These are phyloP conservation scores for Albifimbria verrucaria DNA, from an alignment of 2,329 filamentous ascomycete species.

Conservation along the genomic window DNA sequence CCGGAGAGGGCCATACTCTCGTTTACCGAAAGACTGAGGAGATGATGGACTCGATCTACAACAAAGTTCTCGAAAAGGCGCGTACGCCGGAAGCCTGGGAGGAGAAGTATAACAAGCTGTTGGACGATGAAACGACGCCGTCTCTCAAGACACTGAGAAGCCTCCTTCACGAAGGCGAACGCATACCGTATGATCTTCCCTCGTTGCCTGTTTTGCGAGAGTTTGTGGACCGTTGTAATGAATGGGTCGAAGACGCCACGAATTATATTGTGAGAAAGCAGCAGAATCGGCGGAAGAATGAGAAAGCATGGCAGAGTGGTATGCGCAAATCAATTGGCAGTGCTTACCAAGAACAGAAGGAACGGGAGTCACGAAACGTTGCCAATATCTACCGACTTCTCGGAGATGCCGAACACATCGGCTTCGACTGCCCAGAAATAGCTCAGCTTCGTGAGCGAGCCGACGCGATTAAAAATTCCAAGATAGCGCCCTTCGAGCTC, in stretches of 20 bases:
- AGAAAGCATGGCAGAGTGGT: conserved; percentile 77
- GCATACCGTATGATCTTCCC: conserved; percentile 85
- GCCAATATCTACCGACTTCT: conserved; percentile 85
- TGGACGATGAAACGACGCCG: conserved; percentile 81
- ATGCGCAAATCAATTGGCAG: conserved; percentile 64
- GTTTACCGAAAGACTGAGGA: conserved; percentile 75
- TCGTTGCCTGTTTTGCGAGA: conserved; percentile 77
- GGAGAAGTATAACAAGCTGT: conserved; percentile 79
- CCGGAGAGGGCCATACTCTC: conserved; percentile 68
- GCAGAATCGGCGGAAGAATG: conserved; percentile 93
- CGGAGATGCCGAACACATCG: conserved; percentile 76
- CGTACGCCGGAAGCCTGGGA: conserved; percentile 84
- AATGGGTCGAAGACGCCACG: conserved; percentile 96
- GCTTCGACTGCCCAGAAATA: conserved; percentile 93
- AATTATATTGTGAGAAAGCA: conserved; percentile 97
- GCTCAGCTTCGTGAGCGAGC: conserved; percentile 79
- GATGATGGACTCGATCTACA: conserved; percentile 60
- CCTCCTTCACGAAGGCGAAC: conserved; percentile 88
- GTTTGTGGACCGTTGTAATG: conserved; percentile 94
- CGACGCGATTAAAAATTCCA: conserved; percentile 82
- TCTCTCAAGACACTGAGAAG: conserved; percentile 81
- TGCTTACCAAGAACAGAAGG: conserved; percentile 63
- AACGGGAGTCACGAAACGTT: conserved; percentile 83
- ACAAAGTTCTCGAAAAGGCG: conserved; percentile 83
- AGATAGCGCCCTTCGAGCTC: conserved; percentile 65